phyloP scores from a whole-genome alignment of 208 protist genomes.

The Crithidia acanthocephali region DNA sequence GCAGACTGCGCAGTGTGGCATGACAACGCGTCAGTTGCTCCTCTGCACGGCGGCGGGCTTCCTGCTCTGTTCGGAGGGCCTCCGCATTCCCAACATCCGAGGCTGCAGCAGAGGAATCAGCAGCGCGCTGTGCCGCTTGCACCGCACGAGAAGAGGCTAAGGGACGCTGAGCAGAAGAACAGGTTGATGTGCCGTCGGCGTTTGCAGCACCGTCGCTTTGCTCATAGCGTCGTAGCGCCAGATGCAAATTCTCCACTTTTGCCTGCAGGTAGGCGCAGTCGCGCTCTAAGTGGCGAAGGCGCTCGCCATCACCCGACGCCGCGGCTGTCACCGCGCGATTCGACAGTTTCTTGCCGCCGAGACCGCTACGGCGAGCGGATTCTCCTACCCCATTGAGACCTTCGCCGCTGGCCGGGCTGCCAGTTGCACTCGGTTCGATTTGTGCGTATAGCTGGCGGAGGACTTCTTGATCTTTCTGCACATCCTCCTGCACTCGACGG shows the following conservation, averaged over 20 bases:
- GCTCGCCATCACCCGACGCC: background rate
- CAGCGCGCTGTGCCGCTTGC: background rate
- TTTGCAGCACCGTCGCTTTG: background rate
- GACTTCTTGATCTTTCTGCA: background rate
- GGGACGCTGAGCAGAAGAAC: too few species aligned
- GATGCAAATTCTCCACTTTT: constrained; percentile 11
- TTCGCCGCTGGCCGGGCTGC: background rate
- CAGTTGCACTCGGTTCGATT: background rate
- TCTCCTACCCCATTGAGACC: too few species aligned
- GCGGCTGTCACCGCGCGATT: background rate
- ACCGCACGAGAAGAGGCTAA: too few species aligned
- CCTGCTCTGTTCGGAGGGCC: constrained; percentile 1
- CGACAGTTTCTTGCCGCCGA: too few species aligned
- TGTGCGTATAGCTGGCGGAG: constrained; percentile 9
- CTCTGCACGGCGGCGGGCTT: background rate
- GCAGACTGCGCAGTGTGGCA: constrained; percentile 9
- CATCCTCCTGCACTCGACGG: constrained; percentile 13
- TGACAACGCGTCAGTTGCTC: constrained; percentile 26
- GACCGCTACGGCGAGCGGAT: background rate
- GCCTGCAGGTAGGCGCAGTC: constrained; percentile 14
- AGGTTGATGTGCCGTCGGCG: too few species aligned
- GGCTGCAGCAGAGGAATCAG: background rate
- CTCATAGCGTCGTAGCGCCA: constrained; percentile 6
- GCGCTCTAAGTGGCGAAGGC: constrained; percentile 9
- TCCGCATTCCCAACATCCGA: background rate